phyloP scores from a whole-genome alignment of 2,329 filamentous ascomycete species.

The Verticillium zaregamsianum region DNA sequence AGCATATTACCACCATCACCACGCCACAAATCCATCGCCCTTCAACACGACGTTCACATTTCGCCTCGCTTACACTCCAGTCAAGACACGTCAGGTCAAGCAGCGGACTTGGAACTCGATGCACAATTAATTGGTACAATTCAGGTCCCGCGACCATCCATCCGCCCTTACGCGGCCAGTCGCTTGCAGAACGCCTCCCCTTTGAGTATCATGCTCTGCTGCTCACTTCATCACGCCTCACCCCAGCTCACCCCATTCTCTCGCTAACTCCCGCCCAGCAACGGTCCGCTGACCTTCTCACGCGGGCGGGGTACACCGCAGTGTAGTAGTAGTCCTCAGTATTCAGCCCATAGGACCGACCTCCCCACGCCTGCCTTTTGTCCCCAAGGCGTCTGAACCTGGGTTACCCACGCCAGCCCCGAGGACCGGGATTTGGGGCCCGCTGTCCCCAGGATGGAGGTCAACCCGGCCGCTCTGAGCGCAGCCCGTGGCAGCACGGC shows the following conservation, averaged over 20 bases:
- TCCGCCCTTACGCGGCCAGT: neutral
- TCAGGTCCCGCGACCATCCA: neutral
- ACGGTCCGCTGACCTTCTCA: neutral
- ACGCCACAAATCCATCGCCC: no score
- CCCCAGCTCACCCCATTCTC: neutral
- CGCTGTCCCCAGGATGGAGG: neutral
- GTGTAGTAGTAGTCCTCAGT: neutral
- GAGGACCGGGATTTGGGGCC: neutral
- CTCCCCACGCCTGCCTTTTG: neutral
- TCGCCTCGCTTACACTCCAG: no score
- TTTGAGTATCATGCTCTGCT: neutral
- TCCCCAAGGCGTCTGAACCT: neutral
- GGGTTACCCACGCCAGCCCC: neutral
- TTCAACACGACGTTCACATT: no score
- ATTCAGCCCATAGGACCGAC: neutral
- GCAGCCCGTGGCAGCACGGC: neutral
- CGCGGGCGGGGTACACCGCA: neutral
- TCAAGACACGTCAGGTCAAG: no score
- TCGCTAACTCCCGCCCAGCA: neutral
- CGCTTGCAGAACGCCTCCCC: neutral
- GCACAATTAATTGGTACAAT: neutral
- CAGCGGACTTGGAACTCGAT: neutral
- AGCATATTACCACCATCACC: no score
- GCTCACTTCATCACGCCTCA: neutral
- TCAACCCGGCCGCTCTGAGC: neutral